phyloP scores from a whole-genome alignment of 2,329 filamentous ascomycete species.

The Aspergillus sp. region DNA sequence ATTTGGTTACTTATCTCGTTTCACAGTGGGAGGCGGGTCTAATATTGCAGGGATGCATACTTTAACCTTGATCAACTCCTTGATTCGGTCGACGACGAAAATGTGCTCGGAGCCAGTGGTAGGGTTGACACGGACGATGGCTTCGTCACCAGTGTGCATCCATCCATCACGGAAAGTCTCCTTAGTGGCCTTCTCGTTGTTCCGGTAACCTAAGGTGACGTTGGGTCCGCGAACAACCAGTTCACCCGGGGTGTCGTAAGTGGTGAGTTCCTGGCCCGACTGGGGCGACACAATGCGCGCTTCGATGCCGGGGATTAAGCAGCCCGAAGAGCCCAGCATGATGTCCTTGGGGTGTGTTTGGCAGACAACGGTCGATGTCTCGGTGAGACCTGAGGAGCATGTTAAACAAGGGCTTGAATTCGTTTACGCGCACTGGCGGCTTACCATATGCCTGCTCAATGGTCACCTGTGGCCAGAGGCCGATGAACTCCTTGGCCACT shows the following conservation, averaged over 20 bases:
- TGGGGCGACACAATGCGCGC: slow-evolving; percentile 61
- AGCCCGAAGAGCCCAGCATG: slow-evolving; percentile 63
- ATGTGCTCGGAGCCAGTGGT: slow-evolving; percentile 65
- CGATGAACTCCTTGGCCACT: slow-evolving; percentile 56
- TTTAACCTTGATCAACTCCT: slow-evolving; percentile 72
- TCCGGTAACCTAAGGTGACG: slow-evolving; percentile 73
- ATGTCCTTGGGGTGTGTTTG: slow-evolving; percentile 53
- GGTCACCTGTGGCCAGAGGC: slow-evolving; percentile 55
- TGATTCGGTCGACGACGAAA: slow-evolving; percentile 74
- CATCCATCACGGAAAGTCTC: slow-evolving; percentile 77
- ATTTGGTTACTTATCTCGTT: slow-evolving; percentile 2
- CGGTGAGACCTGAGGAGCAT: slow-evolving; percentile 56
- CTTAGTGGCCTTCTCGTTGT: slow-evolving; percentile 72
- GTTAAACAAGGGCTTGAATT: slow-evolving; percentile 1
- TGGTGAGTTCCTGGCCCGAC: slow-evolving; percentile 57
- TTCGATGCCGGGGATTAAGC: slow-evolving; percentile 55
- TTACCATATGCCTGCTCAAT: slow-evolving; percentile 65
- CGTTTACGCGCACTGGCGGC: slow-evolving; percentile 4
- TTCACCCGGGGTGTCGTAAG: slow-evolving; percentile 68
- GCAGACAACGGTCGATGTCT: slow-evolving; percentile 63
- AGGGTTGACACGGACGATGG: slow-evolving; percentile 55
- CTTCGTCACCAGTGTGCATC: slow-evolving; percentile 81
- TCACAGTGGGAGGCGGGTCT: slow-evolving; percentile 17
- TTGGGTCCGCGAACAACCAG: slow-evolving; percentile 69
- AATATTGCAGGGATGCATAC: slow-evolving; percentile 36